phyloP scores from a whole-genome alignment of 495 filamentous ascomycete species.

The Podospora sp. region DNA sequence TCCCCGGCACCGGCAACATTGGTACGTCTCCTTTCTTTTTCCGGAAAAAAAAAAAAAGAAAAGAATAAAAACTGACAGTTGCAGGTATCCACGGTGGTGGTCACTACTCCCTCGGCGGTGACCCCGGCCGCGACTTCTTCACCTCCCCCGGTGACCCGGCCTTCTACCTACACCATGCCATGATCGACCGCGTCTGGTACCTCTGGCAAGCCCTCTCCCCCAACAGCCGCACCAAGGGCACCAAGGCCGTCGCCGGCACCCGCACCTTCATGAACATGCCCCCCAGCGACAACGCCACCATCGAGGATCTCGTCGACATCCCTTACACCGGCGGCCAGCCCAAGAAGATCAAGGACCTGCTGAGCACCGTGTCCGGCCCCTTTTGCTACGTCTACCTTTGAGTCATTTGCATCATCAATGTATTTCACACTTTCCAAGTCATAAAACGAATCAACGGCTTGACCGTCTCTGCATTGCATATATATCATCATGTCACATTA shows the following conservation, averaged over 20 bases:
- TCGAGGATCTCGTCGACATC: conserved; percentile 31
- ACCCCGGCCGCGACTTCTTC: conserved; percentile 60
- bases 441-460: too few species aligned
- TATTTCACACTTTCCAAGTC: too few species aligned
- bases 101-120: conserved; percentile 64
- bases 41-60: not conserved
- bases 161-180: conserved; percentile 68
- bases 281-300: conserved; percentile 27
- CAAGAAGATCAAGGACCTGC: conserved; percentile 15
- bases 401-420: too few species aligned
- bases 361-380: conserved; percentile 25
- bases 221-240: conserved; percentile 23
- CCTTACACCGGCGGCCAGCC: conserved; percentile 30
- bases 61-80: not conserved
- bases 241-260: conserved; percentile 22
- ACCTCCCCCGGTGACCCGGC: conserved; percentile 64
- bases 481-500: too few species aligned
- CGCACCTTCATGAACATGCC: conserved; percentile 32
- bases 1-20: conserved; percentile 50
- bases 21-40: conserved; percentile 33
- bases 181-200: conserved; percentile 68
- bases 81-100: conserved; percentile 58
- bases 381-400: conserved; percentile 44
- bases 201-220: conserved; percentile 62
- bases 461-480: too few species aligned